Conservation (phyloP, 768 basidiomycete species). For the Suillus subaureus region DNA sequence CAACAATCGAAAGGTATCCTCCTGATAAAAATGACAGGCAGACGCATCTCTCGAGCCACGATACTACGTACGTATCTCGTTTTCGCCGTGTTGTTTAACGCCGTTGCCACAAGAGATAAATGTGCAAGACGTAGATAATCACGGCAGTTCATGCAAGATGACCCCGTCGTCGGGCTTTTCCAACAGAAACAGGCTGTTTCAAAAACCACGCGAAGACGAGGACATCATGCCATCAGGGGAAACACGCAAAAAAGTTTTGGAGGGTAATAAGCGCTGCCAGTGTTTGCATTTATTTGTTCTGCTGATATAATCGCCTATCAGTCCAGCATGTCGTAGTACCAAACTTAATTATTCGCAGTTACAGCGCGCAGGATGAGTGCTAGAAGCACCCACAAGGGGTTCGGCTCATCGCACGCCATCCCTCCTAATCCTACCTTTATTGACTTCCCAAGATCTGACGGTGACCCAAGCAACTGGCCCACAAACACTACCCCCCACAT, state of each 20-base stretch:
- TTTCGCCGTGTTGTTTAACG: slow-evolving; percentile 77
- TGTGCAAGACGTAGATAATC: slow-evolving; percentile 66
- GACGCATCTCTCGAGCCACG: slow-evolving; percentile 53
- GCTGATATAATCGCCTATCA: slow-evolving; percentile 3
- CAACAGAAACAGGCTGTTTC: background rate
- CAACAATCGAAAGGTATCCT: slow-evolving; percentile 32
- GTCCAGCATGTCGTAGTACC: slow-evolving; percentile 1
- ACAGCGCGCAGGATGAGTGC: slow-evolving; percentile 22
- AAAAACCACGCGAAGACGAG: background rate
- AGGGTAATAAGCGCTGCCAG: background rate
- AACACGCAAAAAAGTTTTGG: background rate
- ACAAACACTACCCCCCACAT: slow-evolving; percentile 52
- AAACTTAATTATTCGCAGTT: background rate
- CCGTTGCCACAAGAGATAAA: slow-evolving; percentile 44
- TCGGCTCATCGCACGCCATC: slow-evolving; percentile 28
- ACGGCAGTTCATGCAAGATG: slow-evolving; percentile 37
- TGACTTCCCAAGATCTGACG: slow-evolving; percentile 66
- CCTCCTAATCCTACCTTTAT: slow-evolving; percentile 58
- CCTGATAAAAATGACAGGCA: slow-evolving; percentile 46
- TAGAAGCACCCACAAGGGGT: slow-evolving; percentile 15
- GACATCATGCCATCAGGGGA: background rate
- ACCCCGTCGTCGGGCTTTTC: background rate
- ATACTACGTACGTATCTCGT: slow-evolving; percentile 26
- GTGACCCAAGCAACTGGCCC: slow-evolving; percentile 56
- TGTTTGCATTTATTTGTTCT: slow-evolving; percentile 3